phyloP scores from a whole-genome alignment of 306 rosid genomes.

The Cyamopsis tetragonoloba region DNA sequence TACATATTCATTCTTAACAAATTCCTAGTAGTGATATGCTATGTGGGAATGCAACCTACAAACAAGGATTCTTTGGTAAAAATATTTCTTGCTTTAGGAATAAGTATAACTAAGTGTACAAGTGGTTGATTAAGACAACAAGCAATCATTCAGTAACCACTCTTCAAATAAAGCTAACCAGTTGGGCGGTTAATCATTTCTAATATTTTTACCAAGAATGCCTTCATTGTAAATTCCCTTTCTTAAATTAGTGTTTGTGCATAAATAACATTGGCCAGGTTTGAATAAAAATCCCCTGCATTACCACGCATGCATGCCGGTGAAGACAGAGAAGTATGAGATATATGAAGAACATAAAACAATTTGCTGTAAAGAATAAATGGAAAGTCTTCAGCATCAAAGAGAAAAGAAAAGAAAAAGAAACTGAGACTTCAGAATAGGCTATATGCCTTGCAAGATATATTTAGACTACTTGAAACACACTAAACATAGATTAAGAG shows the following conservation, averaged over 20 bases:
- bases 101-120: not conserved
- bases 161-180: not conserved
- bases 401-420: not conserved
- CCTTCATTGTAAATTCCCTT: not conserved
- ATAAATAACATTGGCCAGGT: not conserved
- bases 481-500: not conserved
- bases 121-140: conserved; percentile 8
- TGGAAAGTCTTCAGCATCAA: not conserved
- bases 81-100: not conserved
- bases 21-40: not conserved
- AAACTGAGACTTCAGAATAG: not conserved
- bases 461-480: not conserved
- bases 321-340: not conserved
- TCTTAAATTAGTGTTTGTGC: not conserved
- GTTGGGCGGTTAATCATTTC: not conserved
- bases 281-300: not conserved
- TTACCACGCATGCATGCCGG: not conserved
- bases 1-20: not conserved
- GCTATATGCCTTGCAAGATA: conserved; percentile 11
- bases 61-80: not conserved
- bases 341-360: not conserved
- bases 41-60: not conserved
- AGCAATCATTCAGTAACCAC: conserved; percentile 8
- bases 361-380: not conserved
- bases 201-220: not conserved